phyloP scores from a whole-genome alignment of 2,329 filamentous ascomycete species.

The Pyrenochaeta sp. region DNA sequence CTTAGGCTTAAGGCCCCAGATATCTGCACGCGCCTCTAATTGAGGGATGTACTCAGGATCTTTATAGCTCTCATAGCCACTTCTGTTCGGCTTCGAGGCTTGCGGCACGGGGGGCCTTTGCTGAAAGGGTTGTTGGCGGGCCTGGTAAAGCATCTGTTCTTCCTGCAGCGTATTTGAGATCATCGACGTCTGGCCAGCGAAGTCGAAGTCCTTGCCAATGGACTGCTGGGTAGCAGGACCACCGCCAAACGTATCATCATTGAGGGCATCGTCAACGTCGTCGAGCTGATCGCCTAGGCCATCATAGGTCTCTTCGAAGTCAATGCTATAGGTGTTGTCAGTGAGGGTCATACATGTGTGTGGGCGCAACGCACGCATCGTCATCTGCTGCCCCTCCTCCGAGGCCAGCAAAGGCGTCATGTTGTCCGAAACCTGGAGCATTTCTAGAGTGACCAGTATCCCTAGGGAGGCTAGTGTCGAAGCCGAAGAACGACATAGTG shows the following conservation, averaged over 20 bases:
- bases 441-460: conserved; percentile 71
- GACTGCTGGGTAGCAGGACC: conserved; percentile 58
- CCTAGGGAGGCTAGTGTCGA: conserved; percentile 73
- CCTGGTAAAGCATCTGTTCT: conserved; percentile 84
- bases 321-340: conserved; percentile 67
- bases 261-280: conserved; percentile 92
- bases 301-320: conserved; percentile 98
- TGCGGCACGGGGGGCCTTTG: conserved; percentile 55
- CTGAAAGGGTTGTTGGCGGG: conserved; percentile 68
- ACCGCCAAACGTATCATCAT: conserved; percentile 87
- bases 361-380: conserved; percentile 60
- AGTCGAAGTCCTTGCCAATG: conserved; percentile 95
- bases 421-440: conserved; percentile 83
- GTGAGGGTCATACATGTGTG: conserved; percentile 43
- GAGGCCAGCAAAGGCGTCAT: conserved; percentile 89
- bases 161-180: conserved; percentile 87
- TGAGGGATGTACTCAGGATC: conserved; percentile 86
- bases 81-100: conserved; percentile 69
- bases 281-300: conserved; percentile 90
- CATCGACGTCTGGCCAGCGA: conserved; percentile 90
- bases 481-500: conserved; percentile 90
- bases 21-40: conserved; percentile 88
- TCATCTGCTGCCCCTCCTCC: conserved; percentile 67
- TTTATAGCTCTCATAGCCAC: conserved; percentile 91
- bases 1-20: conserved; percentile 83